Conservation (phyloP, 2,329 filamentous ascomycete species). For the Diatrype stigma region DNA sequence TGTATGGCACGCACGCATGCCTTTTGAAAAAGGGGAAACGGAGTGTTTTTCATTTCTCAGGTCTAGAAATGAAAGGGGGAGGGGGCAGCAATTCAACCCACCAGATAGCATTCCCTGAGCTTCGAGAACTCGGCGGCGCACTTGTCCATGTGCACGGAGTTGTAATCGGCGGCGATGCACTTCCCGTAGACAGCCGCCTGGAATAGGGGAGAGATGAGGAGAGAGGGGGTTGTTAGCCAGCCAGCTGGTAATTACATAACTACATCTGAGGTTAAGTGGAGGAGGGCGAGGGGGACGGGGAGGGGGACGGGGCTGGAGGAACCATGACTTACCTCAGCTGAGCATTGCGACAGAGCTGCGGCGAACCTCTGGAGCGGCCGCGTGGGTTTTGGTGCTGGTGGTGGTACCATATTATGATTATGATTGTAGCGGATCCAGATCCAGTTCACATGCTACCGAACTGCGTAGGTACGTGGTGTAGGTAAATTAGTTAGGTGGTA, state of each 20-base stretch:
- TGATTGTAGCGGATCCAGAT: no score
- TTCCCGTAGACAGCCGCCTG: slow-evolving; percentile 85
- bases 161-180: slow-evolving; percentile 88
- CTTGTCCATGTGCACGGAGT: slow-evolving; percentile 85
- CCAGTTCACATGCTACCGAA: no score
- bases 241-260: slow-evolving; percentile 1
- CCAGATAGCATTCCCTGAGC: slow-evolving; percentile 83
- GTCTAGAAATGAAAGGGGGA: no score
- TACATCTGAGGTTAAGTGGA: background rate
- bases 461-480: no score
- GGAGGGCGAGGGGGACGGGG: no score
- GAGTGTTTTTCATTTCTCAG: no score
- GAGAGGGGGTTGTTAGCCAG: slow-evolving; percentile 1
- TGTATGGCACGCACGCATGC: slow-evolving; percentile 1
- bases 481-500: no score
- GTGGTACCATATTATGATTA: slow-evolving; percentile 33
- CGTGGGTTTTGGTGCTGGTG: slow-evolving; percentile 31
- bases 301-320: background rate
- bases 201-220: no score
- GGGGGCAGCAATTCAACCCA: no score
- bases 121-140: slow-evolving; percentile 80
- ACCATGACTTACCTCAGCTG: slow-evolving; percentile 42
- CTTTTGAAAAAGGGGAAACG: no score
- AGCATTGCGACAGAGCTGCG: slow-evolving; percentile 50
- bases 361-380: slow-evolving; percentile 55